Evolutionary conservation across 495 filamentous ascomycete genomes (phyloP).

Genomic region (Trichoderma parareesei): DNA sequence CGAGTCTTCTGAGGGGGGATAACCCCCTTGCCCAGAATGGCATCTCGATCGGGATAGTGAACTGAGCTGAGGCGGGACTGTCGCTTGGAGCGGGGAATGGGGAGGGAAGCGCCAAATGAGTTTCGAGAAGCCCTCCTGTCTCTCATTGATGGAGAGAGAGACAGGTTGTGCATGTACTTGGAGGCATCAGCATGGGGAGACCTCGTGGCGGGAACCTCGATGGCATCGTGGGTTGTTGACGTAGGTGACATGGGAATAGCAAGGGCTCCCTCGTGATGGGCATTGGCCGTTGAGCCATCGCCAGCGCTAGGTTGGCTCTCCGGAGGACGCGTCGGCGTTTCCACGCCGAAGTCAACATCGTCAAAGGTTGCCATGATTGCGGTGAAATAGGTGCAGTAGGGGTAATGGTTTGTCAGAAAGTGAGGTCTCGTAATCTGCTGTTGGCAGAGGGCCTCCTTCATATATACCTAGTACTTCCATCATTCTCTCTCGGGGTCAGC

Average conservation of each 20-base stretch:
- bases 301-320: conserved; percentile 9
- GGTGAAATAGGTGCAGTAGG: conserved; percentile 12
- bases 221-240: conserved; percentile 31
- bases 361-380: conserved; percentile 57
- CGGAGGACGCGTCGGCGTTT: conserved; percentile 16
- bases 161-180: conserved; percentile 67
- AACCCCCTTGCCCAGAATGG: conserved; percentile 34
- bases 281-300: conserved; percentile 2
- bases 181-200: conserved; percentile 62
- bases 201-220: conserved; percentile 65
- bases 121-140: conserved; percentile 64
- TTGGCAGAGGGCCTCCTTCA: not conserved
- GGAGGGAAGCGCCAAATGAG: conserved; percentile 70
- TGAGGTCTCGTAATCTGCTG: not conserved
- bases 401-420: not conserved
- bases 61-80: conserved; percentile 56
- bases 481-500: not conserved
- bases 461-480: not conserved
- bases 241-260: conserved; percentile 20
- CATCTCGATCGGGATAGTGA: conserved; percentile 30
- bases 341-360: conserved; percentile 45
- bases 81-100: conserved; percentile 65
- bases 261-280: conserved; percentile 14
- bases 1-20: conserved; percentile 46
- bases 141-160: conserved; percentile 55